Evolutionary conservation across 345 rosid species (phyloP), one percentile per base, ranked within the genome.

Genomic region (Citrus unshiu): DNA sequence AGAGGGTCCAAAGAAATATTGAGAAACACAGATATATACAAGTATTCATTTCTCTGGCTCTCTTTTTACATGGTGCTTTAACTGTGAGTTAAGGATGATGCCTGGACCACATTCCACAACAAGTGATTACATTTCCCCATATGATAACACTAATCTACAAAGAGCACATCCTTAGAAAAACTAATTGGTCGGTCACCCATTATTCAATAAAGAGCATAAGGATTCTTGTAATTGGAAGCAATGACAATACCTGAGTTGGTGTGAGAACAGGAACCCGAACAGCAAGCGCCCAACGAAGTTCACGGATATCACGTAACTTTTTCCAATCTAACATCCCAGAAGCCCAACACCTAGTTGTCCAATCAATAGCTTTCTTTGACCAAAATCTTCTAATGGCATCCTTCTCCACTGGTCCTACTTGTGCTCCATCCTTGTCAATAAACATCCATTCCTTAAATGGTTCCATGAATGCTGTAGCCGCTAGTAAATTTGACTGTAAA

Each of bases 381-480:
- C 99, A 94, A 78, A 90, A 90, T 84, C 91, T 90, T 92, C 99
- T 91, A 73, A 96, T 88, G 78, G 93, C 92, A 84, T 96, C 99
- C 87, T 96, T 96, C 91, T 94, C 95, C 49, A 96, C 79, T 22
- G 99, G 99, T 81, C 99, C 99, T 79, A 90, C 90, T 86, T 93
- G 88, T 72, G 84, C 83, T 79, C 98, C 98, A 86, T 88, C 86
- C 77, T 91, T 88, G 81, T 90, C 95, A 68, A 88, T 77, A 81
- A 90, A 92, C 93, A 91, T 92, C 99, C 99, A 96, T 86, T 96
- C 99, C 88, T 96, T 96, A 39, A 91, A 95, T 46, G 99, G 95
- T 85, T 96, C 99, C 99, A 96, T 93, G 86, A 96, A 96, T 69
- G 99, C 99, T 82, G 95, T 90, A 72, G 99, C 98, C 77, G 99